Base-by-base conservation (phyloP, 2,329 filamentous ascomycete genomes). In the Grosmannia serpens region DNA sequence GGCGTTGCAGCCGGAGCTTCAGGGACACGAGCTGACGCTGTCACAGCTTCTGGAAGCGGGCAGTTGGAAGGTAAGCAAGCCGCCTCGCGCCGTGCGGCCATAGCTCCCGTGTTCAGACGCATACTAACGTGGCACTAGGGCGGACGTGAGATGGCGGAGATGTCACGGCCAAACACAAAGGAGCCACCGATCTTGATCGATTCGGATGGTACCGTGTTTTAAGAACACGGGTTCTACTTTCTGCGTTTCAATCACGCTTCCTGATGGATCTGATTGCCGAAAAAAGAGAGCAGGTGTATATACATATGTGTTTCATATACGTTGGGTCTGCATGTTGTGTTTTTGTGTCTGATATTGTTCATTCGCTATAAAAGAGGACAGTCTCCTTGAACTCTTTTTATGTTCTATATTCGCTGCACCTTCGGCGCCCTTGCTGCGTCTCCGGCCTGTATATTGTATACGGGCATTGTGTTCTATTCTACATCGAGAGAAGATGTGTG, bases 151-250 rank as follows among this genome's bases (percentile, higher is more conserved):
- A 88, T 97, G 70, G 94, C 94, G 62, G 92, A 96, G 75, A 90
- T 96, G 63, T 92, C 90, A 65, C 82, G 94, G 65, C 94, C 94
- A 26, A 97, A 96, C 68, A 97, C 94, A 56, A 96, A 94, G 74
- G 90, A 95, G 70, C 90, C 92, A 35, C 94, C 94, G 5, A 97
- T 99, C 68, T 85, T 96, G 74, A 96, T 97, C 66, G 82, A 95
- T 65, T 96, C 90, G 64, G 94, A 99, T 70, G 94, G 94, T 62
- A 97, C 94, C 27, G 89, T 99, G 64, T 97, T 99, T 70, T 66
- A 61, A 46, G 35, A 20, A 24, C 54, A n/a, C 26, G 20, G 17
- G 35, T 44, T 44, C 20, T 38, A 26, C 10, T 24, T 17, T 29
- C 13, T 29, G n/a, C 27, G 51, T 41, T 24, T 26, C 7, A n/a